Conservation (phyloP, 129 eudicot genomes). For the Lactuca saligna region DNA sequence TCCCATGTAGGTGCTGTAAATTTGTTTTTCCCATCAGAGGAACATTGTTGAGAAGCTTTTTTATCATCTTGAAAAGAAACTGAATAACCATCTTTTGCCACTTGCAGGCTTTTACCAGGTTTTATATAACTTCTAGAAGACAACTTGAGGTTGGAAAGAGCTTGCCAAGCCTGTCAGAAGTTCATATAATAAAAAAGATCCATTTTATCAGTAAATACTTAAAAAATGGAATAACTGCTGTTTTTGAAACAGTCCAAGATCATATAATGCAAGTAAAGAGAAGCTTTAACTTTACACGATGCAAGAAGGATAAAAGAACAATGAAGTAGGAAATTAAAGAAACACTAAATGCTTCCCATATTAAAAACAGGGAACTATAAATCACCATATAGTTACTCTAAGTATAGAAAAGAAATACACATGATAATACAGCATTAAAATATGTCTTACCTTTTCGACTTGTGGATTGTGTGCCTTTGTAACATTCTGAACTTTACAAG, state of each 20-base stretch:
- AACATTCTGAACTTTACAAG: constrained; percentile 52
- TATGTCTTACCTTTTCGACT: constrained; percentile 70
- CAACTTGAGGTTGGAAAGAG: constrained; percentile 64
- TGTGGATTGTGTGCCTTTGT: constrained; percentile 31
- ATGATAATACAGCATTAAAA: neutral
- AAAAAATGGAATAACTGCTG: neutral
- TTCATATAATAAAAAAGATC: constrained; percentile 2
- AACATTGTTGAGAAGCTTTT: constrained; percentile 31
- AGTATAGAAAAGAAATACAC: too few species aligned
- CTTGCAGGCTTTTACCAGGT: constrained; percentile 68
- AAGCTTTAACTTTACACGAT: neutral
- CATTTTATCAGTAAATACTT: neutral
- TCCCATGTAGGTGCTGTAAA: constrained; percentile 12
- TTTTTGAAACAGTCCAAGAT: neutral
- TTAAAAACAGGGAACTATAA: too few species aligned
- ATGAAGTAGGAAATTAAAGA: too few species aligned
- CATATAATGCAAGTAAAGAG: neutral
- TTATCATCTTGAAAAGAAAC: constrained; percentile 28
- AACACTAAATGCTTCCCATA: too few species aligned
- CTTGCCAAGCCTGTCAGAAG: constrained; percentile 79
- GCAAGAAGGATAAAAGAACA: neutral
- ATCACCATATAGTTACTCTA: too few species aligned
- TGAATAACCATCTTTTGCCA: constrained; percentile 24
- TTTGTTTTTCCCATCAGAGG: constrained; percentile 29
- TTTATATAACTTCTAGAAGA: constrained; percentile 55